Conservation (phyloP, 768 basidiomycete genomes). For the Kwoniella europaea region DNA sequence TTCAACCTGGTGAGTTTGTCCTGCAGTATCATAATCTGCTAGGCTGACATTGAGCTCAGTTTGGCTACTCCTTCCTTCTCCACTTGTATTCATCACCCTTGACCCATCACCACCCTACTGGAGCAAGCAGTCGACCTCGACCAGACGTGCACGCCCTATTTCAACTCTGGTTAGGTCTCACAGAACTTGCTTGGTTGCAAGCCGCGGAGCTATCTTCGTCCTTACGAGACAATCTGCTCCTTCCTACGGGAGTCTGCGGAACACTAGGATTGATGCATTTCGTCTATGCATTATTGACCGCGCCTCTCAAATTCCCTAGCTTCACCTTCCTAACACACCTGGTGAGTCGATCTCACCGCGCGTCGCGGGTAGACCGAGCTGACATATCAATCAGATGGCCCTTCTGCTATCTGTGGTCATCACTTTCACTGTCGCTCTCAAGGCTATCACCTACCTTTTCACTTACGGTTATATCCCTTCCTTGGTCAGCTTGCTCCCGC, state of each 20-base stretch:
- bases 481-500: slow-evolving; percentile 44
- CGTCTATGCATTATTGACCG: slow-evolving; percentile 44
- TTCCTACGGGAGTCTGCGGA: slow-evolving; percentile 50
- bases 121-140: slow-evolving; percentile 35
- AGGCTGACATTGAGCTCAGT: slow-evolving; percentile 28
- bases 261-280: slow-evolving; percentile 44
- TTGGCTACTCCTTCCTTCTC: slow-evolving; percentile 52
- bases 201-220: slow-evolving; percentile 39
- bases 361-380: not conserved
- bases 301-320: slow-evolving; percentile 53
- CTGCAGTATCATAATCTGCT: not conserved
- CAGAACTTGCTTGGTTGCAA: slow-evolving; percentile 51
- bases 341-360: slow-evolving; percentile 26
- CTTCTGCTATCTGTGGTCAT: slow-evolving; percentile 45
- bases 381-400: slow-evolving; percentile 35
- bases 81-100: slow-evolving; percentile 54
- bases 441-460: slow-evolving; percentile 46
- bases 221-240: slow-evolving; percentile 37
- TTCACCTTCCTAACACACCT: slow-evolving; percentile 54
- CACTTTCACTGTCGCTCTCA: slow-evolving; percentile 35
- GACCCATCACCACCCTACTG: slow-evolving; percentile 49
- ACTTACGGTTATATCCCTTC: slow-evolving; percentile 52
- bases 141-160: slow-evolving; percentile 53
- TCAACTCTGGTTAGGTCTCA: slow-evolving; percentile 50
- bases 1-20: slow-evolving; percentile 51